Percentiles rank a stretch among this genome's conserved stretches.
These are phyloP conservation scores for Penicillium brevicompactum DNA, from an alignment of 2,329 filamentous ascomycete species.

Conservation along the genomic window DNA sequence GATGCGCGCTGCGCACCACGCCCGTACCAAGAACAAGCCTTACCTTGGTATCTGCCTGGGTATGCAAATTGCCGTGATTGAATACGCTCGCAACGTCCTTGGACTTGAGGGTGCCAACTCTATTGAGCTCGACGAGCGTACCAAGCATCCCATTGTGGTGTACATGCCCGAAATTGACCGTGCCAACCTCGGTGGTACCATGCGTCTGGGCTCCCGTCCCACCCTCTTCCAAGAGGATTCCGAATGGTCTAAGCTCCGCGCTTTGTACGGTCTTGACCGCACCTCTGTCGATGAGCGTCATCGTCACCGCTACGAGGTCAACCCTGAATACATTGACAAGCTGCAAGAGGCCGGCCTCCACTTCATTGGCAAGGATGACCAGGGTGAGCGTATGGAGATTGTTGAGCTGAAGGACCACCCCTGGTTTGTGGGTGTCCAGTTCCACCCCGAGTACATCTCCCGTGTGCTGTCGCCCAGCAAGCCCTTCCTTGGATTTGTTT, in stretches of 20 bases:
- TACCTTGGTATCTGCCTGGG: constrained; percentile 90
- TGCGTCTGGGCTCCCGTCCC: constrained; percentile 76
- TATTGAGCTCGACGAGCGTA: constrained; percentile 56
- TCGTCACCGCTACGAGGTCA: constrained; percentile 87
- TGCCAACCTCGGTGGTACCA: constrained; percentile 76
- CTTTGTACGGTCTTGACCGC: constrained; percentile 64
- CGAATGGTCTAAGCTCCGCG: constrained; percentile 76
- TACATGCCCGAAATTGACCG: constrained; percentile 89
- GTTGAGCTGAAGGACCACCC: constrained; percentile 81
- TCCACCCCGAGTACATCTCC: constrained; percentile 82
- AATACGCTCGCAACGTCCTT: constrained; percentile 77
- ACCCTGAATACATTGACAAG: constrained; percentile 71
- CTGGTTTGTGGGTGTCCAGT: constrained; percentile 83
- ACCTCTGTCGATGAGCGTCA: constrained; percentile 70
- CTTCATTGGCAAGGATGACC: constrained; percentile 80
- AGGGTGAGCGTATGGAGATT: constrained; percentile 77
- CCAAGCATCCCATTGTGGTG: constrained; percentile 74
- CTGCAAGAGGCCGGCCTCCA: constrained; percentile 69
- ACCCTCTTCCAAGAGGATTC: constrained; percentile 73
- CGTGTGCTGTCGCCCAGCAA: constrained; percentile 72
- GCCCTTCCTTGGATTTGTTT: constrained; percentile 82
- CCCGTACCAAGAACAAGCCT: constrained; percentile 75
- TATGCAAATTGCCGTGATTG: constrained; percentile 90
- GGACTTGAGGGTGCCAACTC: constrained; percentile 60
- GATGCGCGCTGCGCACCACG: constrained; percentile 81